Evolutionary conservation across 2,329 filamentous ascomycete species (phyloP), one percentile per base, ranked within the genome.

Genomic region (Chaetomiaceae sp.): DNA sequence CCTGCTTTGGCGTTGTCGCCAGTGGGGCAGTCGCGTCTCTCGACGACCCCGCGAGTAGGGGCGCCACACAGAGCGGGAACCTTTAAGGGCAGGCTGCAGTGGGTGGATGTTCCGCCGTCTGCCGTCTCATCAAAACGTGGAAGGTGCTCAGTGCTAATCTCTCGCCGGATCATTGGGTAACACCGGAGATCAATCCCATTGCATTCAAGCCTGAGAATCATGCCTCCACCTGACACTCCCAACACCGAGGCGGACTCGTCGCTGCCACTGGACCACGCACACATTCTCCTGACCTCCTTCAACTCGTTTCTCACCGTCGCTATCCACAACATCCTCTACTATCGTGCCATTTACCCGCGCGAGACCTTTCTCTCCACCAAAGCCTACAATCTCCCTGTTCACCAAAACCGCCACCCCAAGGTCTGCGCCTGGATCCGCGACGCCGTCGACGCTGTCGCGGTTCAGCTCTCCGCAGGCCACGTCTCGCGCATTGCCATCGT

Each of bases 401-500:
- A 86, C 58, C 89, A 95, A 63, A 91, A 81, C 50, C 84, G 89
- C 48, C 89, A 95, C 65, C 88, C 90, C 0, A 79, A 79, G 57
- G 85, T 95, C 54, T 94, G 88, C 73, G 71, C 80, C 58, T 96
- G 90, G 86, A 81, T 95, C 65, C 79, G 75, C 61, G 86, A 93
- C 63, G 88, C 89, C 55, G 78, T 93, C 34, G 71, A 81, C 52
- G 84, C 88, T 29, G 78, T 89, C 18, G 74, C 79, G 49, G 72
- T 71, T 3, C 84, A 94, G 67, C 73, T 95, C 29, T 74, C 85
- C 38, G 75, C 72, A 9, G 75, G 73, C 20, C 49, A 64, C 38
- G 74, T 72, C 12, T 62, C 68, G 19, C 68, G 71, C 42, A 63
- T 79, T 37, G 73, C 68, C 26, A 59, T 79, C 34, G 71, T 73